Conservation (phyloP, 257 asterid species). For the Lantana camara region DNA sequence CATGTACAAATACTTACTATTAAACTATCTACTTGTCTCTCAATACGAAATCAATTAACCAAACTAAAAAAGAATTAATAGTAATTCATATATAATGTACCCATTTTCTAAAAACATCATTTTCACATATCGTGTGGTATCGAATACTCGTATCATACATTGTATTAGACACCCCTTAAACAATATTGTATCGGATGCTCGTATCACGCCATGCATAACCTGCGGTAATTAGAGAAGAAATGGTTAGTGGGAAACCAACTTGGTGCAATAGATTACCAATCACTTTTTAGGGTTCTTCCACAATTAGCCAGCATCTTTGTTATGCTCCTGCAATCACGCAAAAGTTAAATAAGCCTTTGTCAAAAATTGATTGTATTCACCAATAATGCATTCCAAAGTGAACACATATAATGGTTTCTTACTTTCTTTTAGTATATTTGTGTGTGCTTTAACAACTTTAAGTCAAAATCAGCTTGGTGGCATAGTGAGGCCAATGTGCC, state of each 20-base stretch:
- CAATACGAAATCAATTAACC: neutral
- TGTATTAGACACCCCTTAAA: too few species aligned
- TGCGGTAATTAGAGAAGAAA: neutral
- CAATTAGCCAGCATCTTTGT: neutral
- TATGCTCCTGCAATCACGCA: conserved; percentile 62
- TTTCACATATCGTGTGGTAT: too few species aligned
- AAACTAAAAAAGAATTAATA: neutral
- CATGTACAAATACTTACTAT: too few species aligned
- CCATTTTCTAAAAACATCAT: too few species aligned
- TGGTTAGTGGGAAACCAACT: conserved; percentile 21
- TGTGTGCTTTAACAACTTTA: conserved; percentile 21
- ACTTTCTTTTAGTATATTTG: conserved; percentile 9
- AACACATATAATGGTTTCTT: neutral
- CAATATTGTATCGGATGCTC: too few species aligned
- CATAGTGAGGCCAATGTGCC: conserved; percentile 22
- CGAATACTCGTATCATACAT: too few species aligned
- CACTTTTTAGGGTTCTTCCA: conserved; percentile 1
- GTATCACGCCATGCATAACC: too few species aligned
- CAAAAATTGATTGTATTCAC: conserved; percentile 29
- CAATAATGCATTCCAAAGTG: conserved; percentile 26
- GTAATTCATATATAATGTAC: too few species aligned
- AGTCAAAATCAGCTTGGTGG: conserved; percentile 32
- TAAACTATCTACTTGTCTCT: too few species aligned
- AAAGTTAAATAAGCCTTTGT: conserved; percentile 28
- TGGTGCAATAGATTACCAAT: conserved; percentile 1